Percentiles rank a stretch among this genome's conserved stretches.
These are phyloP conservation scores for Narthecium ossifragum DNA, from an alignment of 106 monocot genomes.

Conservation along the genomic window DNA sequence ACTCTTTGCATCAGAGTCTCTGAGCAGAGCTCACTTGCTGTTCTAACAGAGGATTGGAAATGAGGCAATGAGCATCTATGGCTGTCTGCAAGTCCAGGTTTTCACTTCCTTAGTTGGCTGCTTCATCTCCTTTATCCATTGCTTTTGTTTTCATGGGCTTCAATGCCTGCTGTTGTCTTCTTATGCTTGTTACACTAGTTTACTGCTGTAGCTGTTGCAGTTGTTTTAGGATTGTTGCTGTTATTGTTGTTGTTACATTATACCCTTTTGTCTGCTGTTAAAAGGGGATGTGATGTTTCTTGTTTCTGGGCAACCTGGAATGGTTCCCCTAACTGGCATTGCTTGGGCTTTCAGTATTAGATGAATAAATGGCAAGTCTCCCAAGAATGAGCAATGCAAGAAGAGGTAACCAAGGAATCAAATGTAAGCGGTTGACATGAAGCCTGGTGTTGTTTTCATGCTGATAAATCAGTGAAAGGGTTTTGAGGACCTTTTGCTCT, in stretches of 20 bases:
- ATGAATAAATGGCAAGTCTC: background rate
- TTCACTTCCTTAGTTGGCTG: background rate
- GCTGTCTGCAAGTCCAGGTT: background rate
- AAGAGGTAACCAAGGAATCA: too few relatives aligned
- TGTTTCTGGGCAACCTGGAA: too few relatives aligned
- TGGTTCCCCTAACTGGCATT: constrained; percentile 1
- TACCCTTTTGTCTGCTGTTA: constrained; percentile 7
- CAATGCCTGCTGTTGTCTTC: background rate
- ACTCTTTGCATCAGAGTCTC: too few relatives aligned
- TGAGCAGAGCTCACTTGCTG: too few relatives aligned
- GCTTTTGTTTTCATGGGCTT: constrained; percentile 1
- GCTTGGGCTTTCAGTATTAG: background rate
- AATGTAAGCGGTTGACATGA: background rate
- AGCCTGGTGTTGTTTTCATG: too few relatives aligned
- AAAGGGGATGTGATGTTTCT: too few relatives aligned
- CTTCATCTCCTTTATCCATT: background rate
- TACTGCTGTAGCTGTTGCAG: constrained; percentile 5
- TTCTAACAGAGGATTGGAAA: too few relatives aligned
- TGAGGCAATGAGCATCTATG: background rate
- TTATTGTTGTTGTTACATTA: constrained; percentile 6
- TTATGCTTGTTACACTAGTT: background rate
- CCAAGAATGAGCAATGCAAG: constrained; percentile 2
- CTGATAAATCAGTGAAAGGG: too few relatives aligned
- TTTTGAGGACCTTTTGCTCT: constrained; percentile 2
- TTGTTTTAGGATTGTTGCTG: constrained; percentile 15